phyloP scores from a whole-genome alignment of 108 stramenopile species.

The Skeletonema costatum region DNA sequence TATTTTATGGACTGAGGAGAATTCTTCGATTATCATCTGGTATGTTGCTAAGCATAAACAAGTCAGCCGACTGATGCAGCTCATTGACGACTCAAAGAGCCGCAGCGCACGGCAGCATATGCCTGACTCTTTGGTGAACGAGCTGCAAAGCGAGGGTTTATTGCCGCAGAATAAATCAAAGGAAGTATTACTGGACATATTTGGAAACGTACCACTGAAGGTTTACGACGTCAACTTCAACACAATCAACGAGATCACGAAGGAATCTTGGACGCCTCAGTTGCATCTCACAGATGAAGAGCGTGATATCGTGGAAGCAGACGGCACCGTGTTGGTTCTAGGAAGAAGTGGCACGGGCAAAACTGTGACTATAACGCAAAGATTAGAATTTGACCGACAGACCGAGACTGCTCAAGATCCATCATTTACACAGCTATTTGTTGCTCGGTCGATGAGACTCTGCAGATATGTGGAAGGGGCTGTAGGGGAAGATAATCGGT shows the following conservation, averaged over 20 bases:
- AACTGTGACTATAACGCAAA: constrained; percentile 55
- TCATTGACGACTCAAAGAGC: constrained; percentile 57
- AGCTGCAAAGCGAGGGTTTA: background rate
- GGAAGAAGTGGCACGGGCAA: constrained; percentile 63
- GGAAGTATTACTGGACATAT: constrained; percentile 40
- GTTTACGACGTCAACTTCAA: constrained; percentile 34
- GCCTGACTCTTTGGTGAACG: constrained; percentile 3
- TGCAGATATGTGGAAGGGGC: constrained; percentile 44
- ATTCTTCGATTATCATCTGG: constrained; percentile 25
- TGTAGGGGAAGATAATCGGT: constrained; percentile 6
- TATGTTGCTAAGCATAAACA: constrained; percentile 55
- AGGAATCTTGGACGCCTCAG: constrained; percentile 43
- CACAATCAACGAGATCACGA: constrained; percentile 27
- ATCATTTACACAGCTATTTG: constrained; percentile 50
- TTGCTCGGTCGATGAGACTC: constrained; percentile 45
- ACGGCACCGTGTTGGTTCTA: constrained; percentile 55
- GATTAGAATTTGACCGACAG: constrained; percentile 58
- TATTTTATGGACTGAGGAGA: constrained; percentile 55
- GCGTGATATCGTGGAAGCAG: constrained; percentile 43
- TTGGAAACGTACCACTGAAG: constrained; percentile 56
- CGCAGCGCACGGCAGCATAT: constrained; percentile 36
- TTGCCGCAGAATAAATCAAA: background rate
- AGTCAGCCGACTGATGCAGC: constrained; percentile 51
- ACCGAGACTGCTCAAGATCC: background rate
- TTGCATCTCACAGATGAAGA: constrained; percentile 56